These are phyloP conservation scores for Nymphaea thermarum DNA, from an alignment of 164 flowering plant genomes.

Conservation along the genomic window DNA sequence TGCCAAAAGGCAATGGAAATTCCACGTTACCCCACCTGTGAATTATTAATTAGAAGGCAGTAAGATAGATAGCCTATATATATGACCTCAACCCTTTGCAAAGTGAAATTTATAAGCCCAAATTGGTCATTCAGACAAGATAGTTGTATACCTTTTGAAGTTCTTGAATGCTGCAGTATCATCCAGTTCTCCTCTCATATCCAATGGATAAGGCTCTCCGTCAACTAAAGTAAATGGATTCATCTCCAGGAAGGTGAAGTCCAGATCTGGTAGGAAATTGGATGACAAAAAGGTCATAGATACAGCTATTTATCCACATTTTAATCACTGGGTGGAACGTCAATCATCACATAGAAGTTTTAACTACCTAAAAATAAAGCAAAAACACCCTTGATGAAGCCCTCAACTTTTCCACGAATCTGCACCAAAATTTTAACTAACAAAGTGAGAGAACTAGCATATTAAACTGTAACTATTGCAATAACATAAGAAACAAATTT, in stretches of 20 bases:
- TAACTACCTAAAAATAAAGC: constrained; percentile 55
- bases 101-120: too few species aligned
- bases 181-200: constrained; percentile 98
- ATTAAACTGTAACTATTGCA: too few species aligned
- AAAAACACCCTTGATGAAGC: constrained; percentile 49
- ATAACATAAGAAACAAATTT: too few species aligned
- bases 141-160: constrained; percentile 65
- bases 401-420: constrained; percentile 54
- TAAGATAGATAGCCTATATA: too few species aligned
- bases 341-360: background rate
- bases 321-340: too few species aligned
- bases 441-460: background rate
- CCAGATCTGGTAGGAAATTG: constrained; percentile 51
- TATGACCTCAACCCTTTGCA: too few species aligned
- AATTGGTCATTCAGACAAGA: background rate
- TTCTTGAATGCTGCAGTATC: constrained; percentile 98
- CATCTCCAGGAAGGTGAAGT: constrained; percentile 98
- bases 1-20: constrained; percentile 89
- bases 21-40: constrained; percentile 83
- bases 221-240: constrained; percentile 90
- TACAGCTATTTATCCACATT: background rate
- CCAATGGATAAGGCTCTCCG: constrained; percentile 96
- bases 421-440: constrained; percentile 12
- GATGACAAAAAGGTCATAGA: background rate
- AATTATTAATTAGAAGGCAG: background rate